A percentile compares a stretch with the other conserved stretches of the same genome.
These are phyloP conservation scores for Fomitopsis palustris DNA, from an alignment of 1,284 basidiomycete species.

Conservation along the genomic window DNA sequence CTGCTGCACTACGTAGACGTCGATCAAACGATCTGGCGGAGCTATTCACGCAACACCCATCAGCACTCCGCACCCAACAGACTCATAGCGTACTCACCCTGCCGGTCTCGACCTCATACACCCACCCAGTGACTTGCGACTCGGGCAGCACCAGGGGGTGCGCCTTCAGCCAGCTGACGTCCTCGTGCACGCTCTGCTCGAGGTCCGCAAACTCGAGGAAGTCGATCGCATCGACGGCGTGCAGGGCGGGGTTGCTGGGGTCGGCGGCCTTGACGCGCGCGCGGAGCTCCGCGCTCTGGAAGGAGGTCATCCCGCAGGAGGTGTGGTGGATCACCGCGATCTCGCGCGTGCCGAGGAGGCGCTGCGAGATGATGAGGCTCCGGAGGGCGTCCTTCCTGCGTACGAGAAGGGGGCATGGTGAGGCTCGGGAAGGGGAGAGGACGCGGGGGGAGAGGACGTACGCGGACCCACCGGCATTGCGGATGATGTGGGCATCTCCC, in stretches of 20 bases:
- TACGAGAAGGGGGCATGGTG: slow-evolving; percentile 1
- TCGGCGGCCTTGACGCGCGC: slow-evolving; percentile 46
- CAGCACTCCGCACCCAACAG: not conserved
- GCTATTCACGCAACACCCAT: not conserved
- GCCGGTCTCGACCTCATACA: slow-evolving; percentile 61
- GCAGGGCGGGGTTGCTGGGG: slow-evolving; percentile 34
- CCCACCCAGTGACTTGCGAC: slow-evolving; percentile 58
- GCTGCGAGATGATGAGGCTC: slow-evolving; percentile 65
- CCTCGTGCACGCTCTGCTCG: slow-evolving; percentile 51
- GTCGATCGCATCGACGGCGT: slow-evolving; percentile 48
- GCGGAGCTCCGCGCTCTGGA: slow-evolving; percentile 49
- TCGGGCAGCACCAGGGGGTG: slow-evolving; percentile 53
- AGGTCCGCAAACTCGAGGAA: slow-evolving; percentile 56
- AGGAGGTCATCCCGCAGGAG: slow-evolving; percentile 65
- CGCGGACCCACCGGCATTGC: slow-evolving; percentile 65
- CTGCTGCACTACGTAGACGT: too few species aligned
- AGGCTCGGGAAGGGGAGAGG: not conserved
- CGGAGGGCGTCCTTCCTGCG: slow-evolving; percentile 58
- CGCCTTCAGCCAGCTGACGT: slow-evolving; percentile 53
- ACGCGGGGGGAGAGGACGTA: slow-evolving; percentile 31
- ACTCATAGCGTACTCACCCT: slow-evolving; percentile 36
- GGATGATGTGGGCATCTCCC: slow-evolving; percentile 67
- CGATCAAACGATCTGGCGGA: not conserved
- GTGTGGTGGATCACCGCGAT: slow-evolving; percentile 67
- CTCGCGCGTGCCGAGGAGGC: slow-evolving; percentile 62